These are phyloP conservation scores for Colletotrichum tropicale DNA, from an alignment of 2,329 filamentous ascomycete genomes.

Conservation along the genomic window DNA sequence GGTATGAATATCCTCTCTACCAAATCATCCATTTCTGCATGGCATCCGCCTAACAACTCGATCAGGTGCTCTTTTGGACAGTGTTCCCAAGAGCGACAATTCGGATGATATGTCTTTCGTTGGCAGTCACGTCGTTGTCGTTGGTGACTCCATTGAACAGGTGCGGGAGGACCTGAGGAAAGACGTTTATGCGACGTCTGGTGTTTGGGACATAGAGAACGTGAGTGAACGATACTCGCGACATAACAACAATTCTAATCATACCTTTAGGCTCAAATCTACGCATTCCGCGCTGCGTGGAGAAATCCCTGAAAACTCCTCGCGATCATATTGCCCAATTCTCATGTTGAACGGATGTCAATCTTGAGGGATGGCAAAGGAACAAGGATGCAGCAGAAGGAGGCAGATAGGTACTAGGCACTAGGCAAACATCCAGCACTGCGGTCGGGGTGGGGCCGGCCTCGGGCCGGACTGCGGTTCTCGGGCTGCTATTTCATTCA, in stretches of 20 bases:
- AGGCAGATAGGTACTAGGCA: background rate
- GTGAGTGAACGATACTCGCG: background rate
- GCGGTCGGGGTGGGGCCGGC: background rate
- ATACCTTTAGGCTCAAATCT: background rate
- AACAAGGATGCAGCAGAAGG: background rate
- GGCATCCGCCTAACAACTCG: background rate
- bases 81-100: background rate
- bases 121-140: background rate
- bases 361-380: background rate
- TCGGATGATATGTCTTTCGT: background rate
- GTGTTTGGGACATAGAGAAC: background rate
- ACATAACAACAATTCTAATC: background rate
- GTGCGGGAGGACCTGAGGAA: background rate
- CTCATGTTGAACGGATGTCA: background rate
- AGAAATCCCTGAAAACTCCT: background rate
- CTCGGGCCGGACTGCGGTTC: background rate
- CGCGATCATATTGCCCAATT: background rate
- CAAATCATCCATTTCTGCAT: background rate
- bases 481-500: background rate
- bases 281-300: background rate
- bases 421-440: background rate
- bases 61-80: background rate
- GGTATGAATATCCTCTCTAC: background rate
- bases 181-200: background rate
- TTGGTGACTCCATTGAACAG: background rate